Base-by-base conservation (phyloP, 768 basidiomycete genomes). In the Collybiopsis confluens region DNA sequence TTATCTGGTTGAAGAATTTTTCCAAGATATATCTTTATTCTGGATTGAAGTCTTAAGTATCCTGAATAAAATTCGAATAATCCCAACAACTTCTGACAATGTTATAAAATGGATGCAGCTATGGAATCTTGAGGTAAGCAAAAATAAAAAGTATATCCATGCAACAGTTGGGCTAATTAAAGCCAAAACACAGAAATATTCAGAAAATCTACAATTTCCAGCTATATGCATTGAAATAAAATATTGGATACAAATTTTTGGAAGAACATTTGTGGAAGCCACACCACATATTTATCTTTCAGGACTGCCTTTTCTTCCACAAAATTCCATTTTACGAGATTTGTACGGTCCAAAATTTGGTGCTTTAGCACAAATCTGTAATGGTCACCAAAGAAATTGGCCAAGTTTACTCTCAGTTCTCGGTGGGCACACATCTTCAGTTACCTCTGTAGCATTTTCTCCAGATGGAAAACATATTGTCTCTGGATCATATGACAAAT, bases 401-500 rank as follows among this genome's bases (percentile, higher is more conserved):
- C 40, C 40, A 16, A 18, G 4, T 11, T 33, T 44, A n/a, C 21
- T 13, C 24, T 13, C 11, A 5, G 27, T 58, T 10, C 13, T 33
- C 5, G 13, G 13, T 5, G 30, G 30, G 7, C 63, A 63, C 46
- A 26, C 37, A 23, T 54, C 42, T 28, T 44, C 46, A n/a, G 52
- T 65, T 20, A 55, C 9, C 11, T 48, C 74, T 5, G 64, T 81
- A 21, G 70, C 75, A 28, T 79, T 79, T 63, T 77, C 79, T 59
- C 78, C 77, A 0, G 65, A 68, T 21, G 79, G 79, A 20, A 76
- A 75, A 58, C 72, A 67, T 59, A 70, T 81, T 27, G 68, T 79
- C 4, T 79, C 77, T 1, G 77, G 75, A 1, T 77, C 79, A 6
- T 77, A 78, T 62, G 80, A 81, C 69, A 73, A 77, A 59, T 77